Evolutionary conservation across 2,329 filamentous ascomycete genomes (phyloP).

Genomic region (Allantophomopsis lycopodina): DNA sequence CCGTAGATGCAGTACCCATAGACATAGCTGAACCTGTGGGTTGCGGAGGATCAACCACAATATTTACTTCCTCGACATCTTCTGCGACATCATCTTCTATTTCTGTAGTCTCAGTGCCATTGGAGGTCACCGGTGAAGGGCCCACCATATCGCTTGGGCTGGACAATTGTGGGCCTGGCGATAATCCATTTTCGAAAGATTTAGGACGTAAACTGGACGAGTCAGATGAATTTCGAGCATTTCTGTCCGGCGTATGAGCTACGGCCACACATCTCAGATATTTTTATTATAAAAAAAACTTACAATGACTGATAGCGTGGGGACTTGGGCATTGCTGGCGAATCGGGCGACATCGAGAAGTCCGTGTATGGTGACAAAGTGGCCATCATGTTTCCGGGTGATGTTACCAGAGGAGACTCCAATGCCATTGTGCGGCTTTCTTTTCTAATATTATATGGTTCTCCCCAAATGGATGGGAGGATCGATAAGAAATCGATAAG

Average conservation of each 20-base stretch:
- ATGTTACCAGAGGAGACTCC: conserved; percentile 48
- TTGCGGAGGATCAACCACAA: too few species aligned
- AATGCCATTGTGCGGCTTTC: conserved; percentile 33
- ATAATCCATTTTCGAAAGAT: conserved; percentile 22
- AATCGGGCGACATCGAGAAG: conserved; percentile 39
- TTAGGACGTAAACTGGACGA: conserved; percentile 36
- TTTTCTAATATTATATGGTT: too few species aligned
- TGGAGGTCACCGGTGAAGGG: conserved; percentile 75
- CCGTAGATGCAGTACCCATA: neutral
- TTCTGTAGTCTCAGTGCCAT: conserved; percentile 70
- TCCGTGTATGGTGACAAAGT: conserved; percentile 37
- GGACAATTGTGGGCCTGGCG: conserved; percentile 28
- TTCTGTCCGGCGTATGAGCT: conserved; percentile 7
- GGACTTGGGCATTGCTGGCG: conserved; percentile 26
- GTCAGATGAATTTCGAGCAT: conserved; percentile 28
- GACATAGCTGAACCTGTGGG: too few species aligned
- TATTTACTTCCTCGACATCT: conserved; percentile 22
- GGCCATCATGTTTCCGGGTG: conserved; percentile 41
- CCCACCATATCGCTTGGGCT: conserved; percentile 60
- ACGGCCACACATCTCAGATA: neutral
- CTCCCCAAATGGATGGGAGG: too few species aligned
- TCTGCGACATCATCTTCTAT: conserved; percentile 67
- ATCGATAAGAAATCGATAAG: too few species aligned
- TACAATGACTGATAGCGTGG: conserved; percentile 38
- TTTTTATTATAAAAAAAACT: conserved; percentile 25